A percentile compares a stretch with the other conserved stretches of the same genome.
phyloP scores from a whole-genome alignment of 1,284 basidiomycete species.

The Ustilago curta region DNA sequence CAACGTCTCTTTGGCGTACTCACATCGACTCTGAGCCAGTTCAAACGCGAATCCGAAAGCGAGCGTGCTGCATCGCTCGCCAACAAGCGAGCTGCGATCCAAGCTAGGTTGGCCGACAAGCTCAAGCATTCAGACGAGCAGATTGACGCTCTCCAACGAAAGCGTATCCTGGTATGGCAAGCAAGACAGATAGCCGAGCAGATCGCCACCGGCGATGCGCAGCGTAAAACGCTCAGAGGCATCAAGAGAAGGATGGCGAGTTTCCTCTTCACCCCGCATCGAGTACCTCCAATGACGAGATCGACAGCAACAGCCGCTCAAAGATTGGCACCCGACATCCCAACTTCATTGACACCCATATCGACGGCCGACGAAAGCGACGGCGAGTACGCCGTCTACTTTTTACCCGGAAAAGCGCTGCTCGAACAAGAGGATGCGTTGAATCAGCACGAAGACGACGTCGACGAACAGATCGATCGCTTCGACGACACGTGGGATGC shows the following conservation, averaged over 20 bases:
- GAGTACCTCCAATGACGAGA: background rate
- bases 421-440: conserved; percentile 41
- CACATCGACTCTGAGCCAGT: conserved; percentile 26
- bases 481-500: conserved; percentile 28
- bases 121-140: background rate
- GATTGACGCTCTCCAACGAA: background rate
- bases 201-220: conserved; percentile 20
- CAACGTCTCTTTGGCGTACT: conserved; percentile 35
- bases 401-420: conserved; percentile 28
- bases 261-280: conserved; percentile 28
- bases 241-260: conserved; percentile 36
- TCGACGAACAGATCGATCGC: conserved; percentile 38
- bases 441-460: conserved; percentile 42
- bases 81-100: conserved; percentile 13
- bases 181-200: conserved; percentile 25
- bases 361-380: background rate
- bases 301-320: background rate
- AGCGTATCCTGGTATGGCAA: conserved; percentile 17
- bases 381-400: conserved; percentile 22
- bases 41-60: conserved; percentile 36
- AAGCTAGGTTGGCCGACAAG: conserved; percentile 21
- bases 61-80: conserved; percentile 7
- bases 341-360: background rate
- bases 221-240: conserved; percentile 20
- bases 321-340: conserved; percentile 20